Evolutionary conservation across 2,329 filamentous ascomycete genomes (phyloP).

Genomic region (Colletotrichum somersetense): DNA sequence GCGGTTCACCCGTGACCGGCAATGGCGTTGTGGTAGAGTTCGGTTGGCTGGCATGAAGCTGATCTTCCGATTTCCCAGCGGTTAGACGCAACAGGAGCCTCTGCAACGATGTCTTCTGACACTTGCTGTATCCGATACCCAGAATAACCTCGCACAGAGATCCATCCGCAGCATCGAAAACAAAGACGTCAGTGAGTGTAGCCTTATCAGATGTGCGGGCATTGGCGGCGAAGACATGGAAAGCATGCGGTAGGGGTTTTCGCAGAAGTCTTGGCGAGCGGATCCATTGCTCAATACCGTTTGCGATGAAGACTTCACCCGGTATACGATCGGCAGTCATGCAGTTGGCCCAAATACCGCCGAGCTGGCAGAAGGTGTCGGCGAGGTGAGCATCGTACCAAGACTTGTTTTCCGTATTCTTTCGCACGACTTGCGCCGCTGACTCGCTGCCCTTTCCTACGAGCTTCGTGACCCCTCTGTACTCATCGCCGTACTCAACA

Average conservation of each 20-base stretch:
- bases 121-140: slow-evolving; percentile 37
- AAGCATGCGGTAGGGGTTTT: not conserved
- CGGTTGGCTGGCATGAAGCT: not conserved
- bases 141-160: slow-evolving; percentile 23
- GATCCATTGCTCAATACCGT: slow-evolving; percentile 50
- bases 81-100: slow-evolving; percentile 22
- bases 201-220: not conserved
- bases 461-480: slow-evolving; percentile 50
- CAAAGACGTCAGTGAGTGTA: not conserved
- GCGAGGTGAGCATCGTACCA: slow-evolving; percentile 47
- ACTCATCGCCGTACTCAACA: slow-evolving; percentile 38
- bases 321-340: slow-evolving; percentile 47
- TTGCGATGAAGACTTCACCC: slow-evolving; percentile 51
- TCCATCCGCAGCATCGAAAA: not conserved
- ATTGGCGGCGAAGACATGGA: slow-evolving; percentile 21
- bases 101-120: slow-evolving; percentile 25
- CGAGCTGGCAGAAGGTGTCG: slow-evolving; percentile 54
- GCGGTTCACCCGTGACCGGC: no score
- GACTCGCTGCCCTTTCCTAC: slow-evolving; percentile 47
- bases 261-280: slow-evolving; percentile 46
- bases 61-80: not conserved
- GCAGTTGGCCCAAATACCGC: slow-evolving; percentile 53
- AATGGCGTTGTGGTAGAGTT: not conserved
- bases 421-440: slow-evolving; percentile 48
- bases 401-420: slow-evolving; percentile 36